Base-by-base conservation (phyloP, 2,329 filamentous ascomycete genomes). In the Cadophora sp. region DNA sequence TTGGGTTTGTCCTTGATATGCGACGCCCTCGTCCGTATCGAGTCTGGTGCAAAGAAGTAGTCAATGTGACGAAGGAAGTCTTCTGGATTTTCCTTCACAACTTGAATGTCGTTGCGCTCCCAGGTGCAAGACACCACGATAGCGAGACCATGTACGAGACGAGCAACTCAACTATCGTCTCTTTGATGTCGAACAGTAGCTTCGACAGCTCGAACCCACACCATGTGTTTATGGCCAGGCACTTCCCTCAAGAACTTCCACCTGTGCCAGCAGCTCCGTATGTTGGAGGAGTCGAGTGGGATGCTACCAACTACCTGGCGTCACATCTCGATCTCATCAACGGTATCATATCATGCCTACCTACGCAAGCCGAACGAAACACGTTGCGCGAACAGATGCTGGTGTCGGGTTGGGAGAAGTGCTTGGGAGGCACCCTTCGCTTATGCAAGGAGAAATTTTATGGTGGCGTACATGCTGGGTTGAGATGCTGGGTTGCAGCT, bases 71-170 rank as follows among this genome's bases (percentile, higher is more conserved):
- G 50, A 97, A 97, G 79, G 95, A 99, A 78, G 95, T 98, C 33
- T 99, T 99, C 78, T 99, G 95, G 95, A 98, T 98, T 77, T 99
- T 98, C 81, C 84, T 98, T 63, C 95, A 98, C 79, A 92, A 97
- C 73, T 84, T 97, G 66, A 98, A 98, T 74, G 90, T 97, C 55
- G 86, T 98, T 45, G 85, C 93, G 24, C 79, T 92, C 41, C 87
- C 89, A 1, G 59, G 62, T 41, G 41, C 71, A n/a, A 68, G 61
- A 64, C 56, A 59, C 69, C 39, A 58, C 27, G 71, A 76, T 27
- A 76, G 77, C 5, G 75, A 78, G 39, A 30, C 76, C 8, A 56
- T 63, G 61, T 45, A 56, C 64, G 70, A 69, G 36, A 66, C 55
- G 7, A 68, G 47, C 73, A 56, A 75, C 76, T 27, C 79, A 73